phyloP scores from a whole-genome alignment of 495 filamentous ascomycete species.

The Extremus antarcticus region DNA sequence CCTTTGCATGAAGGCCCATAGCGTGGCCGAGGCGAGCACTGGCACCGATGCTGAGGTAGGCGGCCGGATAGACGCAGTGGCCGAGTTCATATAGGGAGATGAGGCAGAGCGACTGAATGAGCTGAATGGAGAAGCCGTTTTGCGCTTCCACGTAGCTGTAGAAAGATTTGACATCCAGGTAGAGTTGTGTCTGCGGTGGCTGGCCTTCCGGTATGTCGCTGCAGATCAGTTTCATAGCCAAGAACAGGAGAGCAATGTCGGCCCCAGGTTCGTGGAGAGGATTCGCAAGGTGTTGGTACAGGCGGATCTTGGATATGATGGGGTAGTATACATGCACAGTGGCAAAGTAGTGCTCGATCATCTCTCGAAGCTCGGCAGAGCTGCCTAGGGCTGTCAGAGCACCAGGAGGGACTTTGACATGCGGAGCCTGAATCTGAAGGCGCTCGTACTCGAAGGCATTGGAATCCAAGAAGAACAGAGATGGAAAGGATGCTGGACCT shows the following conservation, averaged over 20 bases:
- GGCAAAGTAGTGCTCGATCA: slow-evolving; percentile 15
- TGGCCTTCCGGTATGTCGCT: slow-evolving; percentile 21
- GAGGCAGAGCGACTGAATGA: slow-evolving; percentile 37
- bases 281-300: slow-evolving; percentile 21
- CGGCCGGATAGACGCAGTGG: slow-evolving; percentile 40
- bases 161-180: slow-evolving; percentile 35
- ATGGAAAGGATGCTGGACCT: slow-evolving; percentile 11
- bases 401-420: slow-evolving; percentile 8
- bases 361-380: slow-evolving; percentile 10
- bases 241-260: slow-evolving; percentile 39
- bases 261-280: slow-evolving; percentile 35
- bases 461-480: slow-evolving; percentile 23
- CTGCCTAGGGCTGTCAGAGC: slow-evolving; percentile 9
- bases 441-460: slow-evolving; percentile 18
- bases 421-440: slow-evolving; percentile 15
- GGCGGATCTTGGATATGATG: slow-evolving; percentile 19
- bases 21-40: slow-evolving; percentile 37
- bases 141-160: slow-evolving; percentile 29
- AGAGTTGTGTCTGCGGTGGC: slow-evolving; percentile 31
- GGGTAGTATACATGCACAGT: slow-evolving; percentile 17
- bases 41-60: slow-evolving; percentile 36
- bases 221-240: slow-evolving; percentile 40
- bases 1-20: slow-evolving; percentile 35
- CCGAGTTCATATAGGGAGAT: slow-evolving; percentile 39
- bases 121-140: slow-evolving; percentile 32